Evolutionary conservation across 1,284 basidiomycete genomes (phyloP).

Genomic region (Puccinia coronata): DNA sequence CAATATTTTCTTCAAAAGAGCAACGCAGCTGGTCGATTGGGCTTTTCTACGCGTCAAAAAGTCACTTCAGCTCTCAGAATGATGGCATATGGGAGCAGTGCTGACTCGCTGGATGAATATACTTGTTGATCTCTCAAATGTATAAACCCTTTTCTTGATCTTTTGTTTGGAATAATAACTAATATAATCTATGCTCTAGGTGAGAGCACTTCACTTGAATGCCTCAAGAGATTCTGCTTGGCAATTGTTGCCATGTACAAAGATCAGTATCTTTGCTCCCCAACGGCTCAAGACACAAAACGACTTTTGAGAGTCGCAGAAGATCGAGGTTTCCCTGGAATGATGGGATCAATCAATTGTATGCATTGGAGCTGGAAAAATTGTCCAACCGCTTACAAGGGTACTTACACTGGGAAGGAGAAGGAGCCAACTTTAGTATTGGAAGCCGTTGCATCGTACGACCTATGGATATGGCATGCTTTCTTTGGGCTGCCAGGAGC

Average conservation of each 20-base stretch:
- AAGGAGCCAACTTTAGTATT: background rate
- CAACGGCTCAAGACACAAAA: background rate
- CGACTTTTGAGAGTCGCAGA: background rate
- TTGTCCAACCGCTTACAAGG: background rate
- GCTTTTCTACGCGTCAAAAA: too few species aligned
- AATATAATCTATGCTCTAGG: too few species aligned
- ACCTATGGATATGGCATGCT: background rate
- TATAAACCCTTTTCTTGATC: too few species aligned
- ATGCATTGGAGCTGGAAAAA: slow-evolving; percentile 7
- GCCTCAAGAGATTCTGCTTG: too few species aligned
- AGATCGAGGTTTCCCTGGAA: background rate
- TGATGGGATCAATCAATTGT: background rate
- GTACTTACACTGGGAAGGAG: background rate
- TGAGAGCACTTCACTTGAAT: too few species aligned
- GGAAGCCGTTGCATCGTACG: background rate
- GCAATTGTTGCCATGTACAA: background rate
- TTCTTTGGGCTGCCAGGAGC: background rate
- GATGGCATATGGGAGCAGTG: too few species aligned
- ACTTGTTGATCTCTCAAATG: too few species aligned
- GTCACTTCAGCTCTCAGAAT: too few species aligned
- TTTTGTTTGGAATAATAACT: too few species aligned
- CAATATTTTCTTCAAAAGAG: too few species aligned
- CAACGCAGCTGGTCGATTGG: too few species aligned
- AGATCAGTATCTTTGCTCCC: background rate
- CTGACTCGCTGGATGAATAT: too few species aligned